phyloP scores from a whole-genome alignment of 495 filamentous ascomycete genomes.

The Annulohypoxylon bovei region DNA sequence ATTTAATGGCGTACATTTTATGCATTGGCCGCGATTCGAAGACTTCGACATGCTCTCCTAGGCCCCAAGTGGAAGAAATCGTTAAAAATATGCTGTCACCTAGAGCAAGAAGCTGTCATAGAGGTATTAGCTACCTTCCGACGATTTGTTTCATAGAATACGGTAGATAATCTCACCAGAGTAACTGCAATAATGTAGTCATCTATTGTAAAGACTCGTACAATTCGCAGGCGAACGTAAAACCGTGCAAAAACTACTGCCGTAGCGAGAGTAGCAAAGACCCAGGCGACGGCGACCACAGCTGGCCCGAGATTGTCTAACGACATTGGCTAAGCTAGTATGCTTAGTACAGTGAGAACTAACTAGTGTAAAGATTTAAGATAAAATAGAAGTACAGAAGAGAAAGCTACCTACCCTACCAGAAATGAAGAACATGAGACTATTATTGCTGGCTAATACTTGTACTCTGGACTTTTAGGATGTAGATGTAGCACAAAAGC shows the following conservation, averaged over 20 bases:
- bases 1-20: not conserved
- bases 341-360: not conserved
- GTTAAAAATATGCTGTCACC: constrained; percentile 7
- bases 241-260: not conserved
- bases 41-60: not conserved
- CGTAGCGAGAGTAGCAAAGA: not conserved
- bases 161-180: not conserved
- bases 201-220: not conserved
- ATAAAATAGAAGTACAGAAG: not conserved
- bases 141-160: not conserved
- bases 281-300: not conserved
- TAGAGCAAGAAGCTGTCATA: not conserved
- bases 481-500: no score
- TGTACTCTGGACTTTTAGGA: no score
- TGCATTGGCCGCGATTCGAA: not conserved
- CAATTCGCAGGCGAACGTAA: constrained; percentile 1
- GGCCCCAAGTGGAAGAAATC: not conserved
- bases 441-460: no score
- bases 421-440: no score
- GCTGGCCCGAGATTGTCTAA: not conserved
- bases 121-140: not conserved
- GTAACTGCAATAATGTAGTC: constrained; percentile 2
- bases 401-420: no score
- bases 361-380: not conserved
- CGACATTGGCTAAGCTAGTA: not conserved